A percentile compares a stretch with the other conserved stretches of the same genome.
Conservation (phyloP, 345 rosid species). For the Microthlaspi erraticum region DNA sequence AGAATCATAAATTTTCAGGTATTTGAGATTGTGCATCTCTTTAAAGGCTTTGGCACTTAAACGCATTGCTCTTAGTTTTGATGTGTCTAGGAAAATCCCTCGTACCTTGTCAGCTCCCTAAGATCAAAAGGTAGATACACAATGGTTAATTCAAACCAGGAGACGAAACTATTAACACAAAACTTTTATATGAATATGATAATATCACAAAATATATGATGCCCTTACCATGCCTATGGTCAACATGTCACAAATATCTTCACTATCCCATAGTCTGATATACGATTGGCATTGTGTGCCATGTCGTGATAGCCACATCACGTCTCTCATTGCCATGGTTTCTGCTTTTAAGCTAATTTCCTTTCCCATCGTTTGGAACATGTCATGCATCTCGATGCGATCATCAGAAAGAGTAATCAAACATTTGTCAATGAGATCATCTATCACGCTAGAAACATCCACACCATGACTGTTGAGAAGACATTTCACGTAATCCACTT, state of each 20-base stretch:
- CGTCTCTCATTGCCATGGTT: slow-evolving; percentile 20
- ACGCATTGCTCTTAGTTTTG: slow-evolving; percentile 30
- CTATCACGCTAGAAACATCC: slow-evolving; percentile 36
- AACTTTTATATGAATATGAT: not conserved
- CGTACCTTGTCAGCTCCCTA: slow-evolving; percentile 45
- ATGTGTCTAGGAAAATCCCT: slow-evolving; percentile 43
- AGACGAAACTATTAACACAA: not conserved
- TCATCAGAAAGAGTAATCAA: slow-evolving; percentile 39
- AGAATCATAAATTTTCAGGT: slow-evolving; percentile 43
- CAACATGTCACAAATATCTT: slow-evolving; percentile 31
- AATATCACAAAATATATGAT: slow-evolving; percentile 3
- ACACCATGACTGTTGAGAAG: slow-evolving; percentile 34
- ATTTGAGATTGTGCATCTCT: slow-evolving; percentile 46
- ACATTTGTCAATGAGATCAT: slow-evolving; percentile 46
- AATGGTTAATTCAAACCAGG: not conserved
- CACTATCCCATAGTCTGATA: slow-evolving; percentile 42
- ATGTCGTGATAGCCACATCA: slow-evolving; percentile 24
- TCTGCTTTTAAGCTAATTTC: slow-evolving; percentile 42
- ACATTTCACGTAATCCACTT: slow-evolving; percentile 14
- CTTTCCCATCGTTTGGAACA: slow-evolving; percentile 51
- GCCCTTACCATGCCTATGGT: slow-evolving; percentile 34
- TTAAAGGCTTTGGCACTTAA: slow-evolving; percentile 35
- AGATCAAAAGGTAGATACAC: not conserved
- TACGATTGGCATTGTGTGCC: slow-evolving; percentile 16
- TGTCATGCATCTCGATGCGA: slow-evolving; percentile 49